Conservation (phyloP, 331 rosid species). For the Ulmus americana region DNA sequence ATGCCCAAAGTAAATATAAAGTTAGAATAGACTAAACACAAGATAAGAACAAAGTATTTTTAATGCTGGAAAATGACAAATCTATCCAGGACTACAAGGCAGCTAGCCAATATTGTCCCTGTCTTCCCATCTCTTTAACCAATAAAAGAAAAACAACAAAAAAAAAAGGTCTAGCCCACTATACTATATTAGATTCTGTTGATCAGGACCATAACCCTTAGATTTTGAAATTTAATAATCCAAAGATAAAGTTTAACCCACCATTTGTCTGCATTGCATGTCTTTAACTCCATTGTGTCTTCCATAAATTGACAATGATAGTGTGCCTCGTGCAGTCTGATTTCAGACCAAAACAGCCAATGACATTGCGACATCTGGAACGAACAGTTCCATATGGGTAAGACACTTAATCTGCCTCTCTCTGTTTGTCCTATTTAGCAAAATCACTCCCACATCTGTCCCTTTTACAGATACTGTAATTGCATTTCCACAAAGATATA, state of each 20-base stretch:
- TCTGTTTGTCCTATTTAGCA: background rate
- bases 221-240: conserved; percentile 10
- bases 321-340: conserved; percentile 10
- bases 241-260: conserved; percentile 23
- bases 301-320: conserved; percentile 10
- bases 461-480: background rate
- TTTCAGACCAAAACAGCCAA: conserved; percentile 23
- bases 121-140: conserved; percentile 26
- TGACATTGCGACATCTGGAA: conserved; percentile 19
- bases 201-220: conserved; percentile 19
- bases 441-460: conserved; percentile 1
- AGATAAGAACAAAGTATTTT: conserved; percentile 35
- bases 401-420: background rate
- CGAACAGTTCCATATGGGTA: conserved; percentile 5
- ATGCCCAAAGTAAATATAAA: conserved; percentile 6
- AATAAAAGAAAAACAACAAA: background rate
- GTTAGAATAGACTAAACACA: conserved; percentile 43
- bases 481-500: background rate
- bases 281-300: conserved; percentile 24
- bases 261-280: conserved; percentile 26
- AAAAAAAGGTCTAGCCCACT: conserved; percentile 9
- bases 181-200: conserved; percentile 13
- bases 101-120: conserved; percentile 47
- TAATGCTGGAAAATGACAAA: conserved; percentile 51
- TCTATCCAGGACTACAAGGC: conserved; percentile 35